Base-by-base conservation (phyloP, 2,329 filamentous ascomycete genomes). In the Fusarium protoensiforme region DNA sequence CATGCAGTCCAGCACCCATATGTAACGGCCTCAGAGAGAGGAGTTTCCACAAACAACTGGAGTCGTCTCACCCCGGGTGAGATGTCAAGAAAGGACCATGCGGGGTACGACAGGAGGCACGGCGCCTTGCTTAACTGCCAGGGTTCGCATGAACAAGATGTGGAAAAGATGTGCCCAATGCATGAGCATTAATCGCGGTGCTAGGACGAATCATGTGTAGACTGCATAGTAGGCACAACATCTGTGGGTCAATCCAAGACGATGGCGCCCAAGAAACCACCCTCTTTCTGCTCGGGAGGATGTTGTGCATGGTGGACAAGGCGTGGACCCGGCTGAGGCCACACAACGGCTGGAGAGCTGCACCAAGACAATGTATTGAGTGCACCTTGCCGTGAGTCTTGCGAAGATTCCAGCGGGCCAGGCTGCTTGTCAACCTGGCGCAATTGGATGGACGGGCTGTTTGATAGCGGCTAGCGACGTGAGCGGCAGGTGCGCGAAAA, bases 111-210 rank as follows among this genome's bases (percentile, higher is more conserved):
- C 67, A 67, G 65, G 65, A 74, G 62, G 48, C 68, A 74, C 68
- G 36, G 63, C 53, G 38, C 56, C 70, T 65, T 64, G 65, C 41
- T 51, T 22, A 61, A 33, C 58, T 73, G 67, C 67, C 54, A 72
- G 67, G 65, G 71, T 74, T 78, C 61, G 73, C 76, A 78, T 77
- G 69, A 75, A 67, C 39, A 72, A 65, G 56, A 72, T 67, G 71
- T 57, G 64, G 65, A 68, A 66, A 64, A 62, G 59, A 60, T 54
- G 64, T 65, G 61, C 64, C 68, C 64, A 73, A 68, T 68, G 62
- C 68, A 64, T 67, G 60, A 61, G 58, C 41, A 63, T 72, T 46
- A 56, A 65, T 64, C 60, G 61, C 54, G 20, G 57, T 73, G 56
- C 54, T 46, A 20, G 68, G 64, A 46, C 61, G 39, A 58, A 64